These are phyloP conservation scores for Xylariaceae sp. DNA, from an alignment of 2,329 filamentous ascomycete genomes.

Conservation along the genomic window DNA sequence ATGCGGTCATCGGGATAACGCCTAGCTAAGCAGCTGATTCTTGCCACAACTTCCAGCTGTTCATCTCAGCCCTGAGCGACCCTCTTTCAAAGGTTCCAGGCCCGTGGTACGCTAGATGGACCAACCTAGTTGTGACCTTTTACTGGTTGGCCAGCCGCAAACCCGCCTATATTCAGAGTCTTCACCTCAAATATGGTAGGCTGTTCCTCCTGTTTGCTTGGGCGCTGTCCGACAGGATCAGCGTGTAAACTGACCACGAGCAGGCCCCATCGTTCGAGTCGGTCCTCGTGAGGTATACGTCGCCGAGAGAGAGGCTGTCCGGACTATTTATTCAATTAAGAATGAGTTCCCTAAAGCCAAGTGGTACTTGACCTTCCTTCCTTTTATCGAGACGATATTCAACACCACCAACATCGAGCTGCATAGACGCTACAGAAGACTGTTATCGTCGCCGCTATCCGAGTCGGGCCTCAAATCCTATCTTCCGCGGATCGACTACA, in stretches of 20 bases:
- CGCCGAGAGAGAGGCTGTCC: constrained; percentile 19
- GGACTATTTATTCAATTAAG: constrained; percentile 27
- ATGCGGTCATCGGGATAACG: neutral
- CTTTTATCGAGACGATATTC: constrained; percentile 35
- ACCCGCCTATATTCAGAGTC: constrained; percentile 23
- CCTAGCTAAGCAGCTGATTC: neutral
- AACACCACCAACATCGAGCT: constrained; percentile 36
- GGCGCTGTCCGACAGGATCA: neutral
- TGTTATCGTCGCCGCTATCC: constrained; percentile 40
- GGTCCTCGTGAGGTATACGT: constrained; percentile 28
- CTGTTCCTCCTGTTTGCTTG: neutral
- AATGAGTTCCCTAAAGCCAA: constrained; percentile 26
- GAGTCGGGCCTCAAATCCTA: constrained; percentile 35
- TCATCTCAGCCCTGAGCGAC: constrained; percentile 6
- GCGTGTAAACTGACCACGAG: neutral
- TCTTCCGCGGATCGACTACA: constrained; percentile 34
- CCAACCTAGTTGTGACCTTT: constrained; percentile 12
- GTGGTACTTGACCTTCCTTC: constrained; percentile 22
- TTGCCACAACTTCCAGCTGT: neutral
- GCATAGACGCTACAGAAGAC: constrained; percentile 38
- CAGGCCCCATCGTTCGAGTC: constrained; percentile 32
- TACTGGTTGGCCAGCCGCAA: constrained; percentile 13
- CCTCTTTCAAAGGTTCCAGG: constrained; percentile 21
- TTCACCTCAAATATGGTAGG: constrained; percentile 31
- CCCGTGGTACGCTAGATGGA: constrained; percentile 23